Conservation (phyloP, 1,284 basidiomycete species). For the Cutaneotrichosporon mucoides region DNA sequence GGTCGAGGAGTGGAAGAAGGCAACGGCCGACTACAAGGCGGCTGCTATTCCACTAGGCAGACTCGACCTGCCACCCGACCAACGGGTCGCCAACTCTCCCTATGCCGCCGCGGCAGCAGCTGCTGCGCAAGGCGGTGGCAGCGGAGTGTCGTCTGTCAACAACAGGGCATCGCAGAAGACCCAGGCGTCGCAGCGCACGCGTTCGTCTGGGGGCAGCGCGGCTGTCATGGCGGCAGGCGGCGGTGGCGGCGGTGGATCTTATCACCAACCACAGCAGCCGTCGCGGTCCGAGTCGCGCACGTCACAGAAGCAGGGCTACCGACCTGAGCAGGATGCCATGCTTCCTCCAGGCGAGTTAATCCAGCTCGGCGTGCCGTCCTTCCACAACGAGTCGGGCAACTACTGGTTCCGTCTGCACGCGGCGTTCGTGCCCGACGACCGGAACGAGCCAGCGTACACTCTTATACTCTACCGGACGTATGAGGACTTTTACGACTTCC, state of each 20-base stretch:
- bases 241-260: background rate
- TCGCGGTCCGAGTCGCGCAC: background rate
- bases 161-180: slow-evolving; percentile 25
- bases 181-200: slow-evolving; percentile 22
- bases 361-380: slow-evolving; percentile 86
- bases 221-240: background rate
- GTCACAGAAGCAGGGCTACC: slow-evolving; percentile 21
- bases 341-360: slow-evolving; percentile 79
- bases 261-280: background rate
- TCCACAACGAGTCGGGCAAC: slow-evolving; percentile 92
- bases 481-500: slow-evolving; percentile 98
- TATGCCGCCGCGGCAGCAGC: slow-evolving; percentile 25
- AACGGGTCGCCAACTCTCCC: slow-evolving; percentile 39
- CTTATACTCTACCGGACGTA: slow-evolving; percentile 92
- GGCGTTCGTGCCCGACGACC: slow-evolving; percentile 73
- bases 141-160: background rate
- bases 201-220: slow-evolving; percentile 1
- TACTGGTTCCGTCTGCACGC: slow-evolving; percentile 97
- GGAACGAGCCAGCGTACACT: slow-evolving; percentile 63
- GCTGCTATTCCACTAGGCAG: slow-evolving; percentile 91
- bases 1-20: slow-evolving; percentile 97
- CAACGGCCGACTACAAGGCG: slow-evolving; percentile 91
- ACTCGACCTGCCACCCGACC: slow-evolving; percentile 62
- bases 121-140: background rate
- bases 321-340: slow-evolving; percentile 41